These are phyloP conservation scores for Ochetophila trinervis DNA, from an alignment of 306 rosid genomes.

Conservation along the genomic window DNA sequence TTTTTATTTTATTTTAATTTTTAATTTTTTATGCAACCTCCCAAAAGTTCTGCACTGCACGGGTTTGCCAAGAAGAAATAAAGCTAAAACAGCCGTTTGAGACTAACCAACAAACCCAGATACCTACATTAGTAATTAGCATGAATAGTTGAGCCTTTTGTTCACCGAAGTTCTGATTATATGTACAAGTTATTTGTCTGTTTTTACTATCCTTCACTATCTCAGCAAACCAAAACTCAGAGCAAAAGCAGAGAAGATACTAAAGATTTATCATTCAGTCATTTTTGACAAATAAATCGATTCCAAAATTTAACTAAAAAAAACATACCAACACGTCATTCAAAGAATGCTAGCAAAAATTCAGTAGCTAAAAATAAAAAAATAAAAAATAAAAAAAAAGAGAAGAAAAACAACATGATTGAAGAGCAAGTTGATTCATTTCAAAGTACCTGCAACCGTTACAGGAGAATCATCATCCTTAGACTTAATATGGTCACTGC, in stretches of 20 bases:
- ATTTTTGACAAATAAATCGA: not conserved
- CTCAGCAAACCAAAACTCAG: slow-evolving; percentile 12
- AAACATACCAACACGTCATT: slow-evolving; percentile 7
- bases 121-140: not conserved
- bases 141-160: not conserved
- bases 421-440: not conserved
- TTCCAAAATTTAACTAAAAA: not conserved
- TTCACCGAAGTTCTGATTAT: not conserved
- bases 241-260: slow-evolving; percentile 7
- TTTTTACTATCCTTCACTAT: not conserved
- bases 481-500: slow-evolving; percentile 44
- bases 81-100: not conserved
- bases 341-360: not conserved
- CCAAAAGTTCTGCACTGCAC: slow-evolving; percentile 3
- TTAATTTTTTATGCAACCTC: too few relatives aligned
- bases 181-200: not conserved
- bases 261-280: too few relatives aligned
- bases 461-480: slow-evolving; percentile 96
- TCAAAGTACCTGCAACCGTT: slow-evolving; percentile 72
- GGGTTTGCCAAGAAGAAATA: not conserved
- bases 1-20: too few relatives aligned
- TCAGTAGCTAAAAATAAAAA: not conserved
- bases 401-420: not conserved
- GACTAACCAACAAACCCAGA: not conserved
- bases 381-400: too few relatives aligned